Percentiles rank a stretch among this genome's conserved stretches.
Evolutionary conservation across 495 filamentous ascomycete genomes (phyloP).

Genomic region (Gamarada debralockiae): DNA sequence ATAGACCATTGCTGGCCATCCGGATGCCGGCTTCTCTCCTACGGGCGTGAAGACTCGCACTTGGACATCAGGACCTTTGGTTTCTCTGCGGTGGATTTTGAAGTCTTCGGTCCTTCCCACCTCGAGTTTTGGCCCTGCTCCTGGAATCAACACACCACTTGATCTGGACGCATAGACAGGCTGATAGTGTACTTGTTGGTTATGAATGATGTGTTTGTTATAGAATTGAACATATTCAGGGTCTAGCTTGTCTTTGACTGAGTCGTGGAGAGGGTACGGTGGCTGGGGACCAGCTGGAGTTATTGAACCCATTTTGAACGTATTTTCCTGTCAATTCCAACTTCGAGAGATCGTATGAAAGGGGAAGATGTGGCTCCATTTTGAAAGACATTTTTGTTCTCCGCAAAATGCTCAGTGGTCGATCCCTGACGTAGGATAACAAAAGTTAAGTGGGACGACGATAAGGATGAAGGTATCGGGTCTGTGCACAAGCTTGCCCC

Average conservation of each 20-base stretch:
- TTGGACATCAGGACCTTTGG: slow-evolving; percentile 41
- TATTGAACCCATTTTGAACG: no score
- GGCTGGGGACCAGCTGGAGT: slow-evolving; percentile 30
- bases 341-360: no score
- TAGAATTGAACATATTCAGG: slow-evolving; percentile 53
- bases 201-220: slow-evolving; percentile 46
- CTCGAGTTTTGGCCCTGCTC: slow-evolving; percentile 44
- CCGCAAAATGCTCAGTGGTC: no score
- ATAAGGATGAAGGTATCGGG: no score
- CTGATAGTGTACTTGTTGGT: slow-evolving; percentile 40
- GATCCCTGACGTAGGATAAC: no score
- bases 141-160: slow-evolving; percentile 49
- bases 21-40: slow-evolving; percentile 35
- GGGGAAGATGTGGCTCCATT: no score
- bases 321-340: no score
- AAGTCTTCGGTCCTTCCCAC: slow-evolving; percentile 49
- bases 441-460: no score
- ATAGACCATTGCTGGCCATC: slow-evolving; percentile 55
- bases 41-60: slow-evolving; percentile 47
- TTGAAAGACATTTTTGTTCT: no score
- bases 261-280: slow-evolving; percentile 52
- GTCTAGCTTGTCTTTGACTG: slow-evolving; percentile 41
- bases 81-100: slow-evolving; percentile 39
- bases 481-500: no score
- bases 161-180: slow-evolving; percentile 49